These are phyloP conservation scores for Kluyveromyces starmeri DNA, from an alignment of 805 yeast genomes.

Conservation along the genomic window DNA sequence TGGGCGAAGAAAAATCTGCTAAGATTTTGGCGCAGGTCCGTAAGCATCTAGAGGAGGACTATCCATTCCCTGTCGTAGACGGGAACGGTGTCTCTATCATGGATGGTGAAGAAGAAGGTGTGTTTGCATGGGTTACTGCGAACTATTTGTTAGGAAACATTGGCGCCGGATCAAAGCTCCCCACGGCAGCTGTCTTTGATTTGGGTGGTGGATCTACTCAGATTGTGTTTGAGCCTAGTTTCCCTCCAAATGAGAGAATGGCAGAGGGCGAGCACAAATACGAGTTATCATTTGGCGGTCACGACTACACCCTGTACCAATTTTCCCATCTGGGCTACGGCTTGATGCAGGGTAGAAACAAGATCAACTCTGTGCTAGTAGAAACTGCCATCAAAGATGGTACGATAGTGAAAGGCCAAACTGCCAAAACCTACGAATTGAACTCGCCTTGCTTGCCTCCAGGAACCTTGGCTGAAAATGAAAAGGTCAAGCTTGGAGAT, in stretches of 20 bases:
- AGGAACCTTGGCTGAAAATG: slow-evolving; percentile 48
- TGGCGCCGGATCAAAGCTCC: slow-evolving; percentile 59
- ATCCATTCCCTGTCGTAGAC: slow-evolving; percentile 86
- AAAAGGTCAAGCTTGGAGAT: slow-evolving; percentile 47
- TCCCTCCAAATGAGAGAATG: slow-evolving; percentile 52
- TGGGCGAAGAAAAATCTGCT: slow-evolving; percentile 67
- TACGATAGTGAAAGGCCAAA: slow-evolving; percentile 30
- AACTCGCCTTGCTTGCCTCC: slow-evolving; percentile 88
- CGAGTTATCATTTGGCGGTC: slow-evolving; percentile 69
- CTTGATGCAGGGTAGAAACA: slow-evolving; percentile 85
- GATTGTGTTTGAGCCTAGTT: slow-evolving; percentile 94
- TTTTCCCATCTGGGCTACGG: slow-evolving; percentile 95
- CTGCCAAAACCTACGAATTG: slow-evolving; percentile 38
- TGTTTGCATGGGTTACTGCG: slow-evolving; percentile 96
- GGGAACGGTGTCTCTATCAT: slow-evolving; percentile 84
- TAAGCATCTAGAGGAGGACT: slow-evolving; percentile 62
- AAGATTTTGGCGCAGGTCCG: slow-evolving; percentile 72
- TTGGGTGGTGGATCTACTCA: slow-evolving; percentile 98
- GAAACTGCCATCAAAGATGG: slow-evolving; percentile 38
- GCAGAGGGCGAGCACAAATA: slow-evolving; percentile 84
- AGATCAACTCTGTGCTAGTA: slow-evolving; percentile 62
- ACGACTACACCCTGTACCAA: slow-evolving; percentile 77
- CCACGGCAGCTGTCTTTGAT: slow-evolving; percentile 96
- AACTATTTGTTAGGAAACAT: slow-evolving; percentile 90
- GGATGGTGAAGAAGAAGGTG: slow-evolving; percentile 98